These are phyloP conservation scores for Pythium monospermum DNA, from an alignment of 352 stramenopile species.

Conservation along the genomic window DNA sequence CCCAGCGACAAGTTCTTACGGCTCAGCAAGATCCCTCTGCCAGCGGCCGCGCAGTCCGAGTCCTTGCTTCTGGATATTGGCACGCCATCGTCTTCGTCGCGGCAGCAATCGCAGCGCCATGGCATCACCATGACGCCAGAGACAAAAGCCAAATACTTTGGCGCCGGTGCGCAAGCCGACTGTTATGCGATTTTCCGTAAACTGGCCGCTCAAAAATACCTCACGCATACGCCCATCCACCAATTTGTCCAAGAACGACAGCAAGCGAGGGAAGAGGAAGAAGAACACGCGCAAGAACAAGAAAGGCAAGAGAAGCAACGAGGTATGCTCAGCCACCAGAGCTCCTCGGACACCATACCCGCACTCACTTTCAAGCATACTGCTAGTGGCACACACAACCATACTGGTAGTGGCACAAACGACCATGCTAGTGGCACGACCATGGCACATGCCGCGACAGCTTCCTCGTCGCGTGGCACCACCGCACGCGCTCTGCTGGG, in stretches of 20 bases:
- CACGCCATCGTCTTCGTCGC: constrained; percentile 19
- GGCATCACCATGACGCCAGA: constrained; percentile 44
- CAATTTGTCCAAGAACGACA: constrained; percentile 49
- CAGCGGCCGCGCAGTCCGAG: constrained; percentile 22
- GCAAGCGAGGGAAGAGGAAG: constrained; percentile 24
- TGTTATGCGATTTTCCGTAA: constrained; percentile 67
- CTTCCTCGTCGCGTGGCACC: too few relatives aligned
- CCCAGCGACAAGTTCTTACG: constrained; percentile 59
- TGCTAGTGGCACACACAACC: too few relatives aligned
- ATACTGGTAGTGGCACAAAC: too few relatives aligned
- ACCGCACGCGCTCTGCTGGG: constrained; percentile 9
- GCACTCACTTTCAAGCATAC: too few relatives aligned
- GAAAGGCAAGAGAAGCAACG: too few relatives aligned
- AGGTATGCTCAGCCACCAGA: too few relatives aligned
- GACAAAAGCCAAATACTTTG: constrained; percentile 68
- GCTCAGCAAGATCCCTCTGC: constrained; percentile 49
- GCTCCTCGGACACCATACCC: too few relatives aligned
- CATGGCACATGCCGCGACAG: too few relatives aligned
- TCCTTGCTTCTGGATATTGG: constrained; percentile 28
- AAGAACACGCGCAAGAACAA: too few relatives aligned
- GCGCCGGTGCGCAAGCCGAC: constrained; percentile 34
- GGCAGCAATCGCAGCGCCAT: constrained; percentile 26
- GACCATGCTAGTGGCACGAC: too few relatives aligned
- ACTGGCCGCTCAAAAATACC: constrained; percentile 58
- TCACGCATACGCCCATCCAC: constrained; percentile 41